A percentile compares a stretch with the other conserved stretches of the same genome.
Conservation (phyloP, 352 stramenopile species). For the Pythium pyrilobum region DNA sequence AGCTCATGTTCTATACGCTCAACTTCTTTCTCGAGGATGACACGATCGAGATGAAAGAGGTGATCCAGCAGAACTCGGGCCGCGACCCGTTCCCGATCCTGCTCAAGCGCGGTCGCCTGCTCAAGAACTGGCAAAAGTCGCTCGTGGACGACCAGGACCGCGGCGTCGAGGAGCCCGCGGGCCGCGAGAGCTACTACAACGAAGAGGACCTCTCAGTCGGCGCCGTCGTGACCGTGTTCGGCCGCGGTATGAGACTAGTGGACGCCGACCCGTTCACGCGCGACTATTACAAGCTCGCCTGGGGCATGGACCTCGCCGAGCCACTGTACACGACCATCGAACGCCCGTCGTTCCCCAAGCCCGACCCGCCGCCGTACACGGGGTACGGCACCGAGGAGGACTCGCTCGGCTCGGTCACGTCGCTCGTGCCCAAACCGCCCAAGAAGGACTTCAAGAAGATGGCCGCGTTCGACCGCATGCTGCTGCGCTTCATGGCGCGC, state of each 20-base stretch:
- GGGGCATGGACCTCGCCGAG: constrained; percentile 39
- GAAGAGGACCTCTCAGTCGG: constrained; percentile 62
- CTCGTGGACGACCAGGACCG: constrained; percentile 69
- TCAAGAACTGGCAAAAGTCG: constrained; percentile 64
- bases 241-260: constrained; percentile 61
- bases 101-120: constrained; percentile 50
- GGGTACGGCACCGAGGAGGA: constrained; percentile 75
- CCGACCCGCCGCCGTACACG: constrained; percentile 60
- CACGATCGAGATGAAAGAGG: constrained; percentile 87
- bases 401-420: constrained; percentile 59
- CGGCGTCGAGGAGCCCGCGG: constrained; percentile 64
- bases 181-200: constrained; percentile 63
- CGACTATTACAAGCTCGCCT: constrained; percentile 68
- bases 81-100: constrained; percentile 76
- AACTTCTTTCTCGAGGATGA: constrained; percentile 88
- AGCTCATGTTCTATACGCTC: constrained; percentile 74
- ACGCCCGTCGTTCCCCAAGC: constrained; percentile 44
- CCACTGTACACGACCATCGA: constrained; percentile 40
- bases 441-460: constrained; percentile 83
- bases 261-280: constrained; percentile 76
- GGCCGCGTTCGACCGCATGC: constrained; percentile 67
- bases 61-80: constrained; percentile 72
- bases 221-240: constrained; percentile 64
- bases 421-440: constrained; percentile 60
- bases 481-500: constrained; percentile 64